These are phyloP conservation scores for Pseudogymnoascus destructans DNA, from an alignment of 2,329 filamentous ascomycete genomes.

Conservation along the genomic window DNA sequence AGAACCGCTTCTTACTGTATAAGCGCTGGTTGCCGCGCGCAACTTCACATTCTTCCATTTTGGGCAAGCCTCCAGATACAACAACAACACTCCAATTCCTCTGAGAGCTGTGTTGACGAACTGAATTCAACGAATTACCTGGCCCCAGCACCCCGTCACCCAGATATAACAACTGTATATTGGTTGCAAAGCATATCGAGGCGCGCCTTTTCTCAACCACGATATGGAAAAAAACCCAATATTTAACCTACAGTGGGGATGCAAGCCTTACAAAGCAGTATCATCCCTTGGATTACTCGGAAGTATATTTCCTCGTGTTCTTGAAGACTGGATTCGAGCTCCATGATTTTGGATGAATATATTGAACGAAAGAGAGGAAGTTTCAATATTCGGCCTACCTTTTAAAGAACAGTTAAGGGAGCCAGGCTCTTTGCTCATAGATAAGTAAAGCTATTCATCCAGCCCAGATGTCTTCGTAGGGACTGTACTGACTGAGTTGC, in stretches of 20 bases:
- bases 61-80: background rate
- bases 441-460: background rate
- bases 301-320: background rate
- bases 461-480: background rate
- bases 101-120: background rate
- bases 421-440: background rate
- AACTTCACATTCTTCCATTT: background rate
- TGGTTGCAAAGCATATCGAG: no score
- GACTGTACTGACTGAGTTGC: background rate
- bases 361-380: background rate
- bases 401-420: no score
- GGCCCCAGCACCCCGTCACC: background rate
- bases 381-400: background rate
- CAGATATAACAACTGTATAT: background rate
- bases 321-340: background rate
- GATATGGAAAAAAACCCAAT: background rate
- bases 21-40: slow-evolving; percentile 3
- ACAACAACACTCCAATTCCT: background rate
- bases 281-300: background rate
- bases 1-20: background rate
- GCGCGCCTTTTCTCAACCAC: background rate
- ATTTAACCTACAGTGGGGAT: background rate
- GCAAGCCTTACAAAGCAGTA: background rate
- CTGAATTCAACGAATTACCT: background rate
- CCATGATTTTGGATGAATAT: background rate